These are phyloP conservation scores for Cyberlindnera americana DNA, from an alignment of 805 yeast genomes.

Conservation along the genomic window DNA sequence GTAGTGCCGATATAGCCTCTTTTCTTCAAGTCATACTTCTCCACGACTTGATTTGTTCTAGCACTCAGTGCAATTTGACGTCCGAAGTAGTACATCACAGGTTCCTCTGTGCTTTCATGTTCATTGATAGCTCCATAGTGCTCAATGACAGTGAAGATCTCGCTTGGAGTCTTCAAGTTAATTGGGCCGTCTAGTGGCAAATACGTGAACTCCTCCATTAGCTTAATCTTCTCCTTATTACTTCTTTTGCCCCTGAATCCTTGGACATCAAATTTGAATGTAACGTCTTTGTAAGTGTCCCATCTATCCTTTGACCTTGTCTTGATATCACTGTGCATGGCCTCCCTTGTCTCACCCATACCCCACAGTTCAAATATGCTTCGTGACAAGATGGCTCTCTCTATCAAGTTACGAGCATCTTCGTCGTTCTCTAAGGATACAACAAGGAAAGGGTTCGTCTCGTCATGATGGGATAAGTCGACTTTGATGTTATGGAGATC, in stretches of 20 bases:
- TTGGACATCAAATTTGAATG: constrained; percentile 82
- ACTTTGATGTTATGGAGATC: constrained; percentile 50
- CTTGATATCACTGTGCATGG: constrained; percentile 49
- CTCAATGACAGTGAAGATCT: constrained; percentile 69
- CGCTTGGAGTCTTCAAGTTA: constrained; percentile 71
- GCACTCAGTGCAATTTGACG: constrained; percentile 62
- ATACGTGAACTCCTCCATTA: constrained; percentile 71
- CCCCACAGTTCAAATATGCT: constrained; percentile 90
- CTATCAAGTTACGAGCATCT: constrained; percentile 60
- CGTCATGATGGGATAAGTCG: constrained; percentile 58
- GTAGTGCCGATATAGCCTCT: constrained; percentile 93
- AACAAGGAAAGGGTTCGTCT: constrained; percentile 63
- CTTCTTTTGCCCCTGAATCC: constrained; percentile 68
- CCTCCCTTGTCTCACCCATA: constrained; percentile 50
- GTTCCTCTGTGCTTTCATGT: constrained; percentile 41
- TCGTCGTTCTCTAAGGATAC: constrained; percentile 65
- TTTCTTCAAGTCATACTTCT: constrained; percentile 73
- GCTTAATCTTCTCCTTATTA: constrained; percentile 46
- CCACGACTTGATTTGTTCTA: constrained; percentile 62
- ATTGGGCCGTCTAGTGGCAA: constrained; percentile 75
- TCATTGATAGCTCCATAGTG: constrained; percentile 53
- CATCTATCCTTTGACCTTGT: constrained; percentile 26
- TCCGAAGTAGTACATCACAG: constrained; percentile 68
- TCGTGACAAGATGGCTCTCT: constrained; percentile 64
- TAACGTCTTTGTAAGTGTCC: constrained; percentile 34